phyloP scores from a whole-genome alignment of 208 protist species.

The Leishmania martiniquensis region DNA sequence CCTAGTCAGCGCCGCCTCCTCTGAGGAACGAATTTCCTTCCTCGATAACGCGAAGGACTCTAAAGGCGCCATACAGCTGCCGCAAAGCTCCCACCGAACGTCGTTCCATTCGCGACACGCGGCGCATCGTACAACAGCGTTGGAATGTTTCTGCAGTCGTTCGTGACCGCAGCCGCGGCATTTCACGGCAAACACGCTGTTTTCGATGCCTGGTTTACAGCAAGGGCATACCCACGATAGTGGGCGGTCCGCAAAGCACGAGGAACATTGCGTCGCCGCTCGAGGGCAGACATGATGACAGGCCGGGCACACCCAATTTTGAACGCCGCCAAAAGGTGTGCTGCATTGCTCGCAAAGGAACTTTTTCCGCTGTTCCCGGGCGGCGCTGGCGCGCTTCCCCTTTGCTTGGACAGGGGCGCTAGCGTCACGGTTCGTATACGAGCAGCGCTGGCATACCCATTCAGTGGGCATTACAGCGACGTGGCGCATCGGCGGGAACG shows the following conservation, averaged over 20 bases:
- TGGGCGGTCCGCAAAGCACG: constrained; percentile 57
- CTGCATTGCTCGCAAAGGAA: constrained; percentile 63
- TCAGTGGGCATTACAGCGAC: constrained; percentile 59
- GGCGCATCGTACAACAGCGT: constrained; percentile 47
- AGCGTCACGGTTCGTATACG: constrained; percentile 23
- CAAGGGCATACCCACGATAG: constrained; percentile 53
- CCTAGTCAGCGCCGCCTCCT: too few species aligned
- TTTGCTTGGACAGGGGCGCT: not conserved
- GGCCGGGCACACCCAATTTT: constrained; percentile 68
- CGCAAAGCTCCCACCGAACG: constrained; percentile 83
- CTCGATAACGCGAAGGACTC: not conserved
- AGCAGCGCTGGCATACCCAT: constrained; percentile 69
- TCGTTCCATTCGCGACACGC: constrained; percentile 65
- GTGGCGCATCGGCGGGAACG: constrained; percentile 59
- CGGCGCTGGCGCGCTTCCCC: not conserved
- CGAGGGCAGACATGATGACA: constrained; percentile 72
- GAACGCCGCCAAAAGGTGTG: constrained; percentile 59
- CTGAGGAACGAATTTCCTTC: not conserved
- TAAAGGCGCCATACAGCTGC: constrained; percentile 52
- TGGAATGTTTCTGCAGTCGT: constrained; percentile 31
- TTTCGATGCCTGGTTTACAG: constrained; percentile 36
- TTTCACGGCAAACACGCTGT: constrained; percentile 44
- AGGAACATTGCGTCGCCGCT: constrained; percentile 63
- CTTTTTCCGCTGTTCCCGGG: constrained; percentile 29
- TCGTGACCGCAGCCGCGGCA: constrained; percentile 49